phyloP scores from a whole-genome alignment of 805 yeast species.

The Metschnikowia santaceciliae region DNA sequence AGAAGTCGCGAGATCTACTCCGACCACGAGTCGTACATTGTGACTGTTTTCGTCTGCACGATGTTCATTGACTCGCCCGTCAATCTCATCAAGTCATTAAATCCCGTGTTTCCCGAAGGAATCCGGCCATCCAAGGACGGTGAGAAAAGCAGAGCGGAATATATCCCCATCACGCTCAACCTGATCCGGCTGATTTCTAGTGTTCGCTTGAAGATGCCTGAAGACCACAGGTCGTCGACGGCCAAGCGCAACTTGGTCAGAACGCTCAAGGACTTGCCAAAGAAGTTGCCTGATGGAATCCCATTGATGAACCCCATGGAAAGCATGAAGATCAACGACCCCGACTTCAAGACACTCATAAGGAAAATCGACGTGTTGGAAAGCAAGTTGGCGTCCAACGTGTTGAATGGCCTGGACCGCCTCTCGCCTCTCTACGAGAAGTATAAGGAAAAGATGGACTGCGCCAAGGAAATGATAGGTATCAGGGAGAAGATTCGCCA shows the following conservation, averaged over 20 bases:
- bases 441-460: constrained; percentile 60
- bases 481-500: constrained; percentile 65
- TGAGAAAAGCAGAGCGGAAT: constrained; percentile 68
- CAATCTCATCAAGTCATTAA: constrained; percentile 70
- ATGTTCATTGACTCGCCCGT: constrained; percentile 84
- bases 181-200: constrained; percentile 75
- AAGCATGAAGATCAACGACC: constrained; percentile 88
- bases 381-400: constrained; percentile 65
- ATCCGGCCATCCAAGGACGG: constrained; percentile 77
- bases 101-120: constrained; percentile 80
- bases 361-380: constrained; percentile 82
- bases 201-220: constrained; percentile 78
- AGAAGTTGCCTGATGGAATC: constrained; percentile 84
- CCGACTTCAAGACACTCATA: constrained; percentile 64
- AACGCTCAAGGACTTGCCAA: constrained; percentile 73
- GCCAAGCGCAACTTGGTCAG: constrained; percentile 62
- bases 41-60: constrained; percentile 74
- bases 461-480: constrained; percentile 55
- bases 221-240: constrained; percentile 53
- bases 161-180: constrained; percentile 79
- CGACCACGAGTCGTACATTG: constrained; percentile 88
- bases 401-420: constrained; percentile 58
- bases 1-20: constrained; percentile 57
- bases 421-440: constrained; percentile 59
- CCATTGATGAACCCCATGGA: constrained; percentile 89